Conservation (phyloP, 768 basidiomycete genomes). For the Saitozyma sp. region DNA sequence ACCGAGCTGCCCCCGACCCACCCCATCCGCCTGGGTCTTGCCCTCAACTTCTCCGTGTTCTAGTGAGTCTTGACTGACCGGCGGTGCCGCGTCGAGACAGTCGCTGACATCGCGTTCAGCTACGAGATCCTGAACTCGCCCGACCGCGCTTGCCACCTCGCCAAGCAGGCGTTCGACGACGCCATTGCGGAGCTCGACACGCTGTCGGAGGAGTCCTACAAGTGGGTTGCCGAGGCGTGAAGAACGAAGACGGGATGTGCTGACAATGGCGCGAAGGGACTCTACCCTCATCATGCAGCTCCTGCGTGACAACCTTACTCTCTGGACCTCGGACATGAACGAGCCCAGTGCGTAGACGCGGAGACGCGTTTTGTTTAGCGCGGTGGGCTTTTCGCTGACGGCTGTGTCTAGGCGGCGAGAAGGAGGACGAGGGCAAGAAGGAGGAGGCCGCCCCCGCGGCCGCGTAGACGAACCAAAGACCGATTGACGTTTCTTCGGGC, state of each 20-base stretch:
- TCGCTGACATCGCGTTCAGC: constrained; percentile 37
- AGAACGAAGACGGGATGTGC: neutral
- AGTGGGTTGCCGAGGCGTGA: constrained; percentile 53
- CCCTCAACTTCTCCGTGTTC: constrained; percentile 99
- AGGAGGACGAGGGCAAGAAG: constrained; percentile 38
- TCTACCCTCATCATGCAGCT: constrained; percentile 91
- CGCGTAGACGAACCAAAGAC: constrained; percentile 17
- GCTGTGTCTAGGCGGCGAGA: constrained; percentile 17
- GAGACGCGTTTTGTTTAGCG: constrained; percentile 5
- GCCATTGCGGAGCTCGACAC: constrained; percentile 99
- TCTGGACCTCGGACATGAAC: constrained; percentile 99
- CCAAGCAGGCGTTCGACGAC: constrained; percentile 98
- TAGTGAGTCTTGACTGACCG: constrained; percentile 56
- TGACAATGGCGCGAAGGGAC: constrained; percentile 56
- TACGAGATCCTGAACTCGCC: constrained; percentile 99
- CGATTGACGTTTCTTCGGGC: neutral
- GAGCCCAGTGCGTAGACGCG: constrained; percentile 39
- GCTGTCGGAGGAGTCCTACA: constrained; percentile 97
- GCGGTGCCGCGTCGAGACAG: neutral
- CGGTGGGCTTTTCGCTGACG: constrained; percentile 4
- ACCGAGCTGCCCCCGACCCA: constrained; percentile 87
- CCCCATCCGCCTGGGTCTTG: constrained; percentile 96
- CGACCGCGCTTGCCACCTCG: constrained; percentile 96
- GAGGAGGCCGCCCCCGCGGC: constrained; percentile 41
- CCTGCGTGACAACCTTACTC: constrained; percentile 92